Evolutionary conservation across 2,329 filamentous ascomycete genomes (phyloP), one percentile per base, ranked within the genome.

Genomic region (Xylaria multiplex): DNA sequence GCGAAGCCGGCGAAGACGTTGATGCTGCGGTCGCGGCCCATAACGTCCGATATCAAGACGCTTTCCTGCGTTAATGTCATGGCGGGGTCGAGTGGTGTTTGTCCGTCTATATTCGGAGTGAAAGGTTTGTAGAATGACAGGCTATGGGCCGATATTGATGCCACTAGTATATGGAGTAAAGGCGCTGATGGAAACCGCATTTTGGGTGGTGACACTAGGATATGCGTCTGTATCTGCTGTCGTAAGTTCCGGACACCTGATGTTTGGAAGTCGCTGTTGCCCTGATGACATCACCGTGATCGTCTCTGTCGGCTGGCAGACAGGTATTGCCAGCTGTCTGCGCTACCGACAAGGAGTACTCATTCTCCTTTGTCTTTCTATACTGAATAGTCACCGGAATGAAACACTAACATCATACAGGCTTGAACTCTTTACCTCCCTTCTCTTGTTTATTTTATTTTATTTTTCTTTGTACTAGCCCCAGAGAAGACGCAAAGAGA

Each of bases 1-100:
- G 91, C 90, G 74, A 97, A 88, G 48, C 89, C 89, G 35, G 93
- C 91, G 79, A 97, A 98, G 71, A 94, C 90, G 69, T 93, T 93
- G 76, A 97, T 91, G 67, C 84, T 86, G 72, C 91, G 89, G 62
- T 93, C 89, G 70, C 90, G 90, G 45, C 91, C 91, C 70, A 97
- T 89, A 40, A 97, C 90, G 79, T 98, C 95, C 48, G 91, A 91
- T 62, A 98, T 87, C 67, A 93, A 88, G 37, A 95, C 86, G 35
- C 81, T 78, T 55, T 82, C 82, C 75, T 75, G 81, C 69, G 40
- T 76, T 65, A 70, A 13, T 30, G 49, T 37, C 50, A 53, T 48
- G 27, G 40, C n/a, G 22, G 59, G 69, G 37, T 77, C 76, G 64
- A 79, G 73, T 58, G 76, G 75, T 49, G 68, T 65, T 69, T 79